A percentile compares a stretch with the other conserved stretches of the same genome.
Conservation (phyloP, 352 stramenopile species). For the Pythium dissimile region DNA sequence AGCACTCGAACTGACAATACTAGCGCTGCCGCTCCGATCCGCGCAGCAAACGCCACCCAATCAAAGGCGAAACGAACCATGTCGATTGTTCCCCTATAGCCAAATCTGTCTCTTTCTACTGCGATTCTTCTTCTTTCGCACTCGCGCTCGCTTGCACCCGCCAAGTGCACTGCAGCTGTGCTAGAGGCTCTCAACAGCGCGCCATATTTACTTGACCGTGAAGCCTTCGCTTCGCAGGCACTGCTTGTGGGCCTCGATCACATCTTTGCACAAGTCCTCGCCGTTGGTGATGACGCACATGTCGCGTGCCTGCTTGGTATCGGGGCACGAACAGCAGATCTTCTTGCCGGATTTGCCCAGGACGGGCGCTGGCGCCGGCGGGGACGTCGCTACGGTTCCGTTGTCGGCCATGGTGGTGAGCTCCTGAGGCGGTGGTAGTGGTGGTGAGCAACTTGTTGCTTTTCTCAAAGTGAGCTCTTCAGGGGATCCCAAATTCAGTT, state of each 20-base stretch:
- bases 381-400: constrained; percentile 20
- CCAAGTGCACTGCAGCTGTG: too few species aligned
- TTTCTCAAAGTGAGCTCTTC: background rate
- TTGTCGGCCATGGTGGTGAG: constrained; percentile 52
- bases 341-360: constrained; percentile 96
- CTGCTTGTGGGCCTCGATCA: constrained; percentile 97
- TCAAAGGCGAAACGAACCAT: too few species aligned
- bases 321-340: constrained; percentile 98
- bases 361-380: constrained; percentile 32
- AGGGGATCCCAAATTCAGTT: background rate
- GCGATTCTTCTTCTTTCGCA: too few species aligned
- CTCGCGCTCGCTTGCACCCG: too few species aligned
- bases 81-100: too few species aligned
- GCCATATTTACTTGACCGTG: constrained; percentile 77
- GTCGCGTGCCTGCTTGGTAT: constrained; percentile 94
- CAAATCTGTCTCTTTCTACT: background rate
- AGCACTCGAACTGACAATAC: background rate
- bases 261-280: constrained; percentile 90
- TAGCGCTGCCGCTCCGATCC: too few species aligned
- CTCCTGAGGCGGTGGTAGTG: background rate
- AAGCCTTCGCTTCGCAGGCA: constrained; percentile 97
- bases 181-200: background rate
- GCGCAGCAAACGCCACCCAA: too few species aligned
- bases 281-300: constrained; percentile 91
- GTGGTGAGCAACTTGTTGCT: constrained; percentile 1